These are phyloP conservation scores for Recurvomyces mirabilis DNA, from an alignment of 495 filamentous ascomycete genomes.

Conservation along the genomic window DNA sequence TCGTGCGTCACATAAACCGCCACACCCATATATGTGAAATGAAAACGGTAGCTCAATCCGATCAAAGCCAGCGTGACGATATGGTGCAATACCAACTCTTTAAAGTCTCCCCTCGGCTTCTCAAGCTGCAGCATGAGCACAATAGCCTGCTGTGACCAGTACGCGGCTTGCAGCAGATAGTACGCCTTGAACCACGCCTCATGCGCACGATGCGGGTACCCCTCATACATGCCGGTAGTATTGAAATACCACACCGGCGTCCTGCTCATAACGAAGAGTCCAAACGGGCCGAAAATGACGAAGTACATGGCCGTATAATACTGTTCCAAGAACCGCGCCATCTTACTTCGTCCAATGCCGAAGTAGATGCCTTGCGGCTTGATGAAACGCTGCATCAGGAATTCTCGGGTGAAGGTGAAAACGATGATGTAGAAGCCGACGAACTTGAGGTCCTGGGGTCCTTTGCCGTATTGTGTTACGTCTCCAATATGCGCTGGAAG, in stretches of 20 bases:
- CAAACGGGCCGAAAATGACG: conserved; percentile 68
- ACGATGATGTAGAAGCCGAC: conserved; percentile 84
- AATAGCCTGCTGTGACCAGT: conserved; percentile 93
- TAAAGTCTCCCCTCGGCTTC: conserved; percentile 93
- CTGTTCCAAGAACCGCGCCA: conserved; percentile 93
- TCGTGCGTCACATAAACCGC: conserved; percentile 96
- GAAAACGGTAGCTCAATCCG: conserved; percentile 83
- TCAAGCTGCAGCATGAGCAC: conserved; percentile 82
- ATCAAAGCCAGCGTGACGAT: conserved; percentile 88
- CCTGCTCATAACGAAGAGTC: conserved; percentile 77
- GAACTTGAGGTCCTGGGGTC: conserved; percentile 70
- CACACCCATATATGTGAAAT: conserved; percentile 96
- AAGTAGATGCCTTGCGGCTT: conserved; percentile 61
- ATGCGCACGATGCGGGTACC: conserved; percentile 78
- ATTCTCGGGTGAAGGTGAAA: conserved; percentile 87
- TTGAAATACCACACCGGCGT: conserved; percentile 98
- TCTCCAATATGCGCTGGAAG: conserved; percentile 67
- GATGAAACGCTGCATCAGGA: conserved; percentile 87
- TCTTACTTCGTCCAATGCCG: conserved; percentile 70
- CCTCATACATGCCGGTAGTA: conserved; percentile 80
- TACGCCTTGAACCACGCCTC: conserved; percentile 89
- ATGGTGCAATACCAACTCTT: conserved; percentile 88
- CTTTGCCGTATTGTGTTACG: conserved; percentile 83
- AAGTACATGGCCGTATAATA: conserved; percentile 97
- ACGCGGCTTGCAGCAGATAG: conserved; percentile 88